phyloP scores from a whole-genome alignment of 305 asterid genomes.

The Euphrasia arctica region DNA sequence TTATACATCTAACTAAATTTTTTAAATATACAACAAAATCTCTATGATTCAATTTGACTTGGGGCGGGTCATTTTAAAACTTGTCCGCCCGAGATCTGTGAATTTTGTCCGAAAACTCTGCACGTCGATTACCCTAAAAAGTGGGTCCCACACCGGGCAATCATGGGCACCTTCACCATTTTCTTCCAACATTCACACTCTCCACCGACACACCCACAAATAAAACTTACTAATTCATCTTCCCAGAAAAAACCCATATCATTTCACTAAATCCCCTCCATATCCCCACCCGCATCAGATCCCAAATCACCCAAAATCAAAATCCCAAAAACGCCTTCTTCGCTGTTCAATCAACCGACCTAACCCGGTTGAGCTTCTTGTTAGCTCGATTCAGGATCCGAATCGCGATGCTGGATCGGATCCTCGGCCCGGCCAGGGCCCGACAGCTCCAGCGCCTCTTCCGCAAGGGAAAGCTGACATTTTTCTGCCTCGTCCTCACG shows the following conservation, averaged over 20 bases:
- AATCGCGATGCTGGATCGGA: constrained; percentile 36
- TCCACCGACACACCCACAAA: neutral
- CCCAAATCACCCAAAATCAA: neutral
- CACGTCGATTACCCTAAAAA: too few relatives aligned
- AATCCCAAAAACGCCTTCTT: constrained; percentile 16
- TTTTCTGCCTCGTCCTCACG: constrained; percentile 47
- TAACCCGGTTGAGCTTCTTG: too few relatives aligned
- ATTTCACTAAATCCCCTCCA: neutral
- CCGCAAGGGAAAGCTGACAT: constrained; percentile 43
- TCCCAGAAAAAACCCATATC: neutral
- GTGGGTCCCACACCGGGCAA: too few relatives aligned
- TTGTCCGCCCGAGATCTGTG: too few relatives aligned
- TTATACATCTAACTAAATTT: too few relatives aligned
- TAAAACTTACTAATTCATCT: neutral
- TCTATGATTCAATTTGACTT: too few relatives aligned
- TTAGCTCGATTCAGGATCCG: neutral
- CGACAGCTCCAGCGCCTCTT: constrained; percentile 37
- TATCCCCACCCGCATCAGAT: constrained; percentile 8
- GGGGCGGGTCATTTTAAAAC: too few relatives aligned
- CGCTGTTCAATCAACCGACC: neutral
- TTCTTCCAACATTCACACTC: neutral
- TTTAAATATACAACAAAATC: too few relatives aligned
- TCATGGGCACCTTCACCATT: constrained; percentile 1
- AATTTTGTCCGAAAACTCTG: too few relatives aligned
- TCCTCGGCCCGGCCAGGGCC: constrained; percentile 33